Evolutionary conservation across 2,329 filamentous ascomycete species (phyloP).

Genomic region (Pseudogymnoascus verrucosus): DNA sequence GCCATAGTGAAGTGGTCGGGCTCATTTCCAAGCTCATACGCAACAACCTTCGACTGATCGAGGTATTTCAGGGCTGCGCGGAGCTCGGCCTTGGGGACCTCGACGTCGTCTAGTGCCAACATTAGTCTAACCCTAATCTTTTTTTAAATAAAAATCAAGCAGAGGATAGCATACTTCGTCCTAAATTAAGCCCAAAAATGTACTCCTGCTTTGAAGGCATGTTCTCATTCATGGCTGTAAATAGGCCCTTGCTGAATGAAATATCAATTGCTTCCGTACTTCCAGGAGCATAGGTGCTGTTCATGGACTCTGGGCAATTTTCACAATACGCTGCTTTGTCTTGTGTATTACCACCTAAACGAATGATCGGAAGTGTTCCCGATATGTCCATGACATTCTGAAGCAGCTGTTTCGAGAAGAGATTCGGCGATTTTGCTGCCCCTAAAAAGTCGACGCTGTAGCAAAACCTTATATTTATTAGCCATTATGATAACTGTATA

Average conservation of each 20-base stretch:
- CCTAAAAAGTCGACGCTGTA: neutral
- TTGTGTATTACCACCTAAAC: slow-evolving; percentile 8
- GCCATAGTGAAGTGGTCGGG: neutral
- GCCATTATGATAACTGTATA: neutral
- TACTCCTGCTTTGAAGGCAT: neutral
- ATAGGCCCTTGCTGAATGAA: neutral
- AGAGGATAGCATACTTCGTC: neutral
- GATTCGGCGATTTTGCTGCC: neutral
- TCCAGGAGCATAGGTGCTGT: neutral
- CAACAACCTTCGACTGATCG: neutral
- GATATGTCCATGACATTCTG: neutral
- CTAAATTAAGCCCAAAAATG: slow-evolving; percentile 7
- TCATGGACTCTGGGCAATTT: neutral
- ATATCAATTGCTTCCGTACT: neutral
- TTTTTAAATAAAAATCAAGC: neutral
- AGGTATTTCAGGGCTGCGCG: neutral
- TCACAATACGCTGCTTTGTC: neutral
- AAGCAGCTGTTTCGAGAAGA: neutral
- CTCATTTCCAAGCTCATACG: neutral
- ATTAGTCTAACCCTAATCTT: neutral
- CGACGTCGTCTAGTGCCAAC: neutral
- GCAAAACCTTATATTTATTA: neutral
- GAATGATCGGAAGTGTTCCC: neutral
- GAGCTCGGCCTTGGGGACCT: neutral
- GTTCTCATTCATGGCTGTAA: neutral